Base-by-base conservation (phyloP, 2,329 filamentous ascomycete genomes). In the Scytalidium sp. region DNA sequence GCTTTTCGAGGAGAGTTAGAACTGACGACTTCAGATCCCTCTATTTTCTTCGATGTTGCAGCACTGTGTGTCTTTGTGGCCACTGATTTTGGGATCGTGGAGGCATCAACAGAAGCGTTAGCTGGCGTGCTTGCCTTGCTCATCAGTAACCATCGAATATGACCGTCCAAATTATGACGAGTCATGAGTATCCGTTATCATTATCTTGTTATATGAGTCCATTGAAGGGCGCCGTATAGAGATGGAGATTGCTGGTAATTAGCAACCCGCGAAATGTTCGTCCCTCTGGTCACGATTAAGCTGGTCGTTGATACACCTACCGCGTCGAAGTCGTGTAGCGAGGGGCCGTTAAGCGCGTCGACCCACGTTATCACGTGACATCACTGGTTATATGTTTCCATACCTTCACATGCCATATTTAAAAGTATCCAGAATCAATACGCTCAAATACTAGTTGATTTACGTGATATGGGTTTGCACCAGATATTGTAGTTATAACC, bases 121-220 rank as follows among this genome's bases (percentile, higher is more conserved):
- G 46, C 53, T 22, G 59, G 54, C 29, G 55, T 54, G 58, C 56
- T 56, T 47, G 61, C 55, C 58, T 59, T 50, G 46, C 54, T 54
- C 40, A 58, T 56, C 45, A 65, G 56, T 47, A 67, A 60, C 64
- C 64, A 67, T 50, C 62, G 59, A 52, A 66, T 61, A 46, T 67
- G 64, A 56, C 40, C 48, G 52, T 58, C 54, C 40, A 67, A 60
- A 56, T 67, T 67, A 56, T 67, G 57, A 52, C 60, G 58, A 64
- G 64, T 67, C 64, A 67, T 67, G 56, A 57, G 60, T 61, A 53
- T 48, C 49, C 50, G 47, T 21, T 55, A 50, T 44, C 42, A 49
- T 50, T 47, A 46, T 41, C 52, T 51, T 43, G 49, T 54, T 40
- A 46, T 23, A 43, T 29, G 39, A 41, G 45, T 55, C 60, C 57